Evolutionary conservation across 331 rosid species (phyloP), one percentile per base, ranked within the genome.

Genomic region (Quercus tomentella): DNA sequence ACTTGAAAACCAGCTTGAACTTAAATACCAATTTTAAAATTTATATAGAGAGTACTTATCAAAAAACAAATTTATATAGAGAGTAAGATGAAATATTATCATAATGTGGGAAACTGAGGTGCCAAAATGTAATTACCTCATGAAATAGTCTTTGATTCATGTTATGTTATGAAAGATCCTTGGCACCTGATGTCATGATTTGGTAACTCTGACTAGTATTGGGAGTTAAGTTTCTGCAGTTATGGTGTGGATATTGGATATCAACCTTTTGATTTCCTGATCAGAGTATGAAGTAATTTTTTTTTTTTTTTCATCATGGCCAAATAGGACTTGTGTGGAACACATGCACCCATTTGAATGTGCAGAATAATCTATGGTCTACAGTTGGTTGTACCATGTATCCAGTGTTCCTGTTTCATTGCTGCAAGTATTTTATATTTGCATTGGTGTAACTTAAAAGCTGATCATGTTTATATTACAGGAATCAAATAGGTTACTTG

Each of bases 401-500:
- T 14, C 69, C 69, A 2, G 69, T 62, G 22, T 20, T 65, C 43
- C 45, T 16, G 18, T 49, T 49, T 11, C 55, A 49, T 49, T 49
- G 55, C 55, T 14, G 55, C 17, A 14, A 49, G 55, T 14, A 68
- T 15, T 52, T 14, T 73, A 31, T 76, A 31, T 58, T 54, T 76
- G 69, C 54, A 33, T 26, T 28, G 30, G 71, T 75, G 49, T 61
- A 52, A 20, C 66, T 20, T 22, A 79, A 81, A 79, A 73, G 77
- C 74, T 83, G 61, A 86, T 80, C 77, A 16, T 31, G 74, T 70
- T 80, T 62, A 61, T 61, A 55, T 81, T 82, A 61, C 84, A 96
- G 99, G 97, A 91, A 68, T 87, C 89, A 30, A 88, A 78, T 78
- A 88, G 82, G 76, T 77, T 84, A 74, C 88, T 89, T 61, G 75